Evolutionary conservation across 148 eudicot species (phyloP).

Genomic region (Rhododendron kiyosumense): DNA sequence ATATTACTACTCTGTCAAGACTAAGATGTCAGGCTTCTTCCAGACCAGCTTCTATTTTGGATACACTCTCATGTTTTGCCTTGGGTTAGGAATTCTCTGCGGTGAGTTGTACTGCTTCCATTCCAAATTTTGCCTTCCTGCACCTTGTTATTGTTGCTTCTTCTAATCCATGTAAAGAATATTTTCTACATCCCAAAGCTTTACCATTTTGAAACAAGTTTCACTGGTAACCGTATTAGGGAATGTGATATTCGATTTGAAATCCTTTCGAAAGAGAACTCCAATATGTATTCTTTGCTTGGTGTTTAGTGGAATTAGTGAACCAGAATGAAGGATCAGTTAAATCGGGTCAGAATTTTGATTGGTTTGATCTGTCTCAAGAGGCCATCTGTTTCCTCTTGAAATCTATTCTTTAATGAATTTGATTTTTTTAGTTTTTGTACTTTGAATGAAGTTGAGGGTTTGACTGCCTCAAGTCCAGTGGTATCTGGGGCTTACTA

Average conservation of each 20-base stretch:
- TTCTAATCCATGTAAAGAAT: not conserved
- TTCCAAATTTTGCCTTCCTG: not conserved
- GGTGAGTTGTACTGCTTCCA: slow-evolving; percentile 42
- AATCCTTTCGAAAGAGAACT: not conserved
- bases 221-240: not conserved
- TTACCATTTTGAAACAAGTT: not conserved
- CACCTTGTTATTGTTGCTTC: not conserved
- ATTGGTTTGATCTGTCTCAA: not conserved
- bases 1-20: slow-evolving; percentile 85
- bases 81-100: slow-evolving; percentile 78
- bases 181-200: not conserved
- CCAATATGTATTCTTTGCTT: not conserved
- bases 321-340: not conserved
- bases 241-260: not conserved
- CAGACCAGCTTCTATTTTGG: slow-evolving; percentile 99
- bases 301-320: not conserved
- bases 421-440: not conserved
- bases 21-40: slow-evolving; percentile 96
- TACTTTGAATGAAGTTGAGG: not conserved
- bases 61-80: slow-evolving; percentile 81
- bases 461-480: not conserved
- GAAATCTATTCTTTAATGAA: too few relatives aligned
- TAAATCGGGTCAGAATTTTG: not conserved
- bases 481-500: not conserved
- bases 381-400: not conserved